Evolutionary conservation across 768 basidiomycete species (phyloP), one percentile per base, ranked within the genome.

Genomic region (Pholiota molesta): DNA sequence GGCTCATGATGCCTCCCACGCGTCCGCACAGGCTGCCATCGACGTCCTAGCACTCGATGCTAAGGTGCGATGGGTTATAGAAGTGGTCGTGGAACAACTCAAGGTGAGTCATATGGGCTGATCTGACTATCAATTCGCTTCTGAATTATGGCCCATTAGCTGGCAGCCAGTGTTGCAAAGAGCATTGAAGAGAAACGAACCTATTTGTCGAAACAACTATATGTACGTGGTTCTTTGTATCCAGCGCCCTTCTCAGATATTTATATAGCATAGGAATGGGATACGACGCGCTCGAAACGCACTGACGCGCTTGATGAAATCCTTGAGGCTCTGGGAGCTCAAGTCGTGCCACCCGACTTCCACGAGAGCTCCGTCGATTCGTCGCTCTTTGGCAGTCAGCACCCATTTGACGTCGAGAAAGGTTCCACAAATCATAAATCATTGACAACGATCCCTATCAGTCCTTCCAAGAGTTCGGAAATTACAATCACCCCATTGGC

Each of bases 321-420:
- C 33, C 82, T 95, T 7, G 92, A 94, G 62, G 83, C 87, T 1
- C 82, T 94, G 16, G 86, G 90, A 28, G 69, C 81, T 1, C 92
- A 92, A 59, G 77, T 85, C 37, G 92, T 95, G 17, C 92, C 92
- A 0, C 88, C 90, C 1, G 87, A 87, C 55, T 93, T 94, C 70
- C 86, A 94, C 71, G 80, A 89, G 67, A 80, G 79, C 39, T 79
- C 87, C 9, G 74, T 84, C 19, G 89, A 84, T 66, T 87, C 88
- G 0, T 92, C 92, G 2, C 77, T 92, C n/a, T 94, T 94, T 65
- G 90, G 92, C 9, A 88, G 88, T 63, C 92, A 92, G 64, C 80
- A 84, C 61, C 63, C 65, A n/a, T 85, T 85, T 0, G 83, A 86
- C 51, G 74, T 74, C 39, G 78, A 69, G 39, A 70, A 65, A 21